Base-by-base conservation (phyloP, 176 grass and related monocot genomes). In the Zoysia pacifica region DNA sequence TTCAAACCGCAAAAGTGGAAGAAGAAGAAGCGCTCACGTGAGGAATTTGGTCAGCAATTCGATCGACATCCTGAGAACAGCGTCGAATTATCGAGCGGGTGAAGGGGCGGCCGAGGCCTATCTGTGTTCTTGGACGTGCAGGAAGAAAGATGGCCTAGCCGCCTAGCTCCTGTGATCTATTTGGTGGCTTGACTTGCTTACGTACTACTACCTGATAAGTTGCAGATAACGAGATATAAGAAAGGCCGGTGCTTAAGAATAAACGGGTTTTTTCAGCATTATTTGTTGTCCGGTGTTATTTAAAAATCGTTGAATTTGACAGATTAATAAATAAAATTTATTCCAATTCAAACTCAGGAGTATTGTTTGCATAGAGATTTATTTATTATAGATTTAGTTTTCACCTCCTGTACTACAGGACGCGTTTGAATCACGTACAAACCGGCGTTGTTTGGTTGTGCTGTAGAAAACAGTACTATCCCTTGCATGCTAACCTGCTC, bases 11-110 rank as follows among this genome's bases (percentile, higher is more conserved):
- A 68, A 7, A 53, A 6, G 16, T 16, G 20, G 28, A 28, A 28
- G 28, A 28, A 28, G 35, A 64, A 73, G 38, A 36, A 64, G 42
- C 67, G 81, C 86, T 49, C 60, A 97, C 94, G 88, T 90, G 67
- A 97, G 94, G 46, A 90, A n/a, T 52, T 90, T 97, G 45, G 91
- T 94, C 48, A 97, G 80, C 4, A 91, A 81, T 65, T 97, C 91
- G 9, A 52, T 78, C 35, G 84, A 62, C 94, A 97, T 93, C 79
- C 62, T 70, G 43, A 64, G 18, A 28, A 12, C 19, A 63, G 65
- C 7, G 41, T 38, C 18, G 49, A 67, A 77, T 81, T 81, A 50
- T 9, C 9, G 28, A 28, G 28, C 28, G 5, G 7, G 12, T 7
- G 13, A 42, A 18, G 51, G 50, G 39, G 1, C 7, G 4, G 42